Base-by-base conservation (phyloP, 495 filamentous ascomycete genomes). In the Trichoderma gamsii region DNA sequence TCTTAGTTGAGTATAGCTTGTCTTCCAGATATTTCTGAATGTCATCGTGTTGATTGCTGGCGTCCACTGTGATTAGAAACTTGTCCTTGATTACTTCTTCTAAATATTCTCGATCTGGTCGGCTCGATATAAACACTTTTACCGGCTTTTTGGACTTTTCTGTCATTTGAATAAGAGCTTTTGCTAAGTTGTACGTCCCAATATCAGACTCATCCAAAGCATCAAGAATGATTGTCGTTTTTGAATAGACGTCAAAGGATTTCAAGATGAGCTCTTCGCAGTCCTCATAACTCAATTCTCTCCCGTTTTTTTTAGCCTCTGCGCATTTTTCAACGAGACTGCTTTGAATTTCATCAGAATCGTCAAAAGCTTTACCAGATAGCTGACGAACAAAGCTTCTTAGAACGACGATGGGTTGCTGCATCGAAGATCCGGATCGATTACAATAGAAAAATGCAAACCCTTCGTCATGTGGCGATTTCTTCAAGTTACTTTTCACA, bases 381-480 rank as follows among this genome's bases (percentile, higher is more conserved):
- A 81, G 71, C 51, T 83, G 79, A n/a, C 76, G 69, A 9, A 79
- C 71, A 56, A 78, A 71, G 66, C 76, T 79, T 49, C 71, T 70
- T 13, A 81, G 70, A 16, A 81, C 69, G 0, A 67, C 69, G 3
- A 73, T 52, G 16, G 79, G 71, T 2, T 78, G 38, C 32, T 68
- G 67, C 7, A 78, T 74, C 2, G 65, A 66, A 1, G 64, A 46
- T 69, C 78, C 79, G 52, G 76, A 74, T n/a, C 72, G 68, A 46
- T 75, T 71, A 66, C 79, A 81, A 65, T 81, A 81, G 70, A 81
- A 81, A 65, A 74, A 80, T 0, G 79, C 79, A 66, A 79, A 75
- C 1, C 73, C 74, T 64, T 76, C 75, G n/a, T 71, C 51, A 63
- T 73, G 75, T 4, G 64, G 63, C 0, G 32, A 32, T 11, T 15